Conservation (phyloP, 1,284 basidiomycete species). For the Golubevia pallescens region DNA sequence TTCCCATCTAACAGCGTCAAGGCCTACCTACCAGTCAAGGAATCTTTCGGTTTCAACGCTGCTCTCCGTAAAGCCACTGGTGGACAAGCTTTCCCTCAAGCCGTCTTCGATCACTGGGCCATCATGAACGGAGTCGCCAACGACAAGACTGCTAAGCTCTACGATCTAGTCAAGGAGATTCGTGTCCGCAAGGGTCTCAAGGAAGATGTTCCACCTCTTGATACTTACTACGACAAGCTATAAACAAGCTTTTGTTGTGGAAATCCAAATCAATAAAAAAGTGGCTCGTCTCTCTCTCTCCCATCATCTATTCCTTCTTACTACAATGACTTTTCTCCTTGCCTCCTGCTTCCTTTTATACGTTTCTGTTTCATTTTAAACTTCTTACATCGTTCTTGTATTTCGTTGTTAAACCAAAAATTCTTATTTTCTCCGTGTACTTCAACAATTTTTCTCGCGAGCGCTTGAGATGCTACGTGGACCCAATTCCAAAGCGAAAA, state of each 20-base stretch:
- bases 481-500: no score
- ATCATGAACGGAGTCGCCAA: constrained; percentile 52
- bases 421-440: no score
- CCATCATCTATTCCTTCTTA: no score
- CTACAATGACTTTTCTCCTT: no score
- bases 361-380: no score
- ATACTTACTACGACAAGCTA: constrained; percentile 42
- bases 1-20: constrained; percentile 34
- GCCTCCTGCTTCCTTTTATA: no score
- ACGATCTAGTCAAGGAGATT: constrained; percentile 56
- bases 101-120: constrained; percentile 64
- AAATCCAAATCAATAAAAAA: no score
- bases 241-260: constrained; percentile 10
- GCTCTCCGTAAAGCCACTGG: constrained; percentile 61
- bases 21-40: constrained; percentile 62
- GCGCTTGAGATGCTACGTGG: no score
- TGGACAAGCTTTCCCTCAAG: constrained; percentile 64
- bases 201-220: constrained; percentile 22
- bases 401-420: no score
- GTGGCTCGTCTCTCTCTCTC: no score
- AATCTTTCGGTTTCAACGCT: constrained; percentile 65
- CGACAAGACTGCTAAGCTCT: constrained; percentile 49
- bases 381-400: no score
- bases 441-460: no score
- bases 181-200: constrained; percentile 57